Percentiles rank a stretch among this genome's conserved stretches.
Evolutionary conservation across 352 stramenopile species (phyloP).

Genomic region (Globisporangium barbulae): DNA sequence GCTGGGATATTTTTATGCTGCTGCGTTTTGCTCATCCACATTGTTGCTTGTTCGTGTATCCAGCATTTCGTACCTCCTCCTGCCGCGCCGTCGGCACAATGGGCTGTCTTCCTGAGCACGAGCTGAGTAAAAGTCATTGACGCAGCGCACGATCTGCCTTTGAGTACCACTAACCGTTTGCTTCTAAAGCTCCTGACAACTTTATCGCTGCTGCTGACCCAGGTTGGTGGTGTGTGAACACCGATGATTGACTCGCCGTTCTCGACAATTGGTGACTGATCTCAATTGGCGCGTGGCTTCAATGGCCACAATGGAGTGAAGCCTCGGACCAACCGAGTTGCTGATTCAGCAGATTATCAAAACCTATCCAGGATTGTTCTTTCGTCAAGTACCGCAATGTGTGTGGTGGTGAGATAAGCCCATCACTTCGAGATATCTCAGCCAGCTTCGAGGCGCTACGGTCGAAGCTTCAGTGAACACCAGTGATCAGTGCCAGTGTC

Average conservation of each 20-base stretch:
- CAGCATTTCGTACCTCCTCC: slow-evolving; percentile 17
- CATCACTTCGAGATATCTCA: not conserved
- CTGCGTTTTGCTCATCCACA: not conserved
- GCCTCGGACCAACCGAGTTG: too few relatives aligned
- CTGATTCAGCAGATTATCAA: not conserved
- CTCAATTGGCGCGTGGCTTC: too few relatives aligned
- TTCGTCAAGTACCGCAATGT: not conserved
- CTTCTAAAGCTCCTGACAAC: not conserved
- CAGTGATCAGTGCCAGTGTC: too few relatives aligned
- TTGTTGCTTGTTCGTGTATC: not conserved
- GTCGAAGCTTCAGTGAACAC: too few relatives aligned
- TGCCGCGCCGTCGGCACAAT: slow-evolving; percentile 9
- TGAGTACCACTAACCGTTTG: not conserved
- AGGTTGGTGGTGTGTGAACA: not conserved
- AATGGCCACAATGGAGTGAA: too few relatives aligned
- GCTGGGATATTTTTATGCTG: not conserved
- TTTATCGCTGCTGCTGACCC: not conserved
- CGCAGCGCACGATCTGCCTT: not conserved
- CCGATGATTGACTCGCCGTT: too few relatives aligned
- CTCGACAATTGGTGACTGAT: too few relatives aligned
- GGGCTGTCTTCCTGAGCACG: slow-evolving; percentile 10
- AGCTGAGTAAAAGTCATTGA: not conserved
- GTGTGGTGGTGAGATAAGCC: not conserved
- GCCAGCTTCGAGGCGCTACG: too few relatives aligned
- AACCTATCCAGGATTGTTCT: not conserved